Evolutionary conservation across 306 rosid species (phyloP).

Genomic region (Hylodesmum podocarpum): DNA sequence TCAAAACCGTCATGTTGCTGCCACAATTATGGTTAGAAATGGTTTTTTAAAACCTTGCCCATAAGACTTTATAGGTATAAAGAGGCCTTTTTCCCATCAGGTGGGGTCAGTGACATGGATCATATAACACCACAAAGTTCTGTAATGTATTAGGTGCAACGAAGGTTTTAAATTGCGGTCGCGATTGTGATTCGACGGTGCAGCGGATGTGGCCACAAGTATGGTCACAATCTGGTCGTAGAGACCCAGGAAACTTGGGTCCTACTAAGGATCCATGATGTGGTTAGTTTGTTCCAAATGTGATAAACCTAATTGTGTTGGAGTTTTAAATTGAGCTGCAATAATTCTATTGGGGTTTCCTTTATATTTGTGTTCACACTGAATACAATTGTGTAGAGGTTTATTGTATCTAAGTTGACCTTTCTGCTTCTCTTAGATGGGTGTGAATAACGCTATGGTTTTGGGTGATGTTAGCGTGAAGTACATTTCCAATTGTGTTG

Average conservation of each 20-base stretch:
- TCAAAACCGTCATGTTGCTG: neutral
- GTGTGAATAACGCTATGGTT: neutral
- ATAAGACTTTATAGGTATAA: neutral
- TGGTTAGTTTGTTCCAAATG: slow-evolving; percentile 1
- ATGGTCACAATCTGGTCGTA: neutral
- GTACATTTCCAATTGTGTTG: slow-evolving; percentile 36
- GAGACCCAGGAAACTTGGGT: neutral
- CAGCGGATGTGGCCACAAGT: neutral
- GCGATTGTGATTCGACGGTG: neutral
- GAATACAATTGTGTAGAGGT: neutral
- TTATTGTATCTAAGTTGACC: neutral
- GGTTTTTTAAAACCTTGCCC: neutral
- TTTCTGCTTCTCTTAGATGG: neutral
- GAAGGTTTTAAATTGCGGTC: neutral
- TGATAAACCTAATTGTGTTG: neutral
- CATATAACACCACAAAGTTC: neutral
- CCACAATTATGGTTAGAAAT: neutral
- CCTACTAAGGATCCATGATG: neutral
- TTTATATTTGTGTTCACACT: neutral
- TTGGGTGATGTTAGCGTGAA: slow-evolving; percentile 27
- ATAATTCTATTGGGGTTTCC: neutral
- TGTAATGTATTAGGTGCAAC: too few species aligned
- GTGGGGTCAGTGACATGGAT: neutral
- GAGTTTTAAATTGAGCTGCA: neutral
- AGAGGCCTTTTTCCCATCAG: neutral